These are phyloP conservation scores for Trypethelium eluteriae DNA, from an alignment of 495 filamentous ascomycete species.

Conservation along the genomic window DNA sequence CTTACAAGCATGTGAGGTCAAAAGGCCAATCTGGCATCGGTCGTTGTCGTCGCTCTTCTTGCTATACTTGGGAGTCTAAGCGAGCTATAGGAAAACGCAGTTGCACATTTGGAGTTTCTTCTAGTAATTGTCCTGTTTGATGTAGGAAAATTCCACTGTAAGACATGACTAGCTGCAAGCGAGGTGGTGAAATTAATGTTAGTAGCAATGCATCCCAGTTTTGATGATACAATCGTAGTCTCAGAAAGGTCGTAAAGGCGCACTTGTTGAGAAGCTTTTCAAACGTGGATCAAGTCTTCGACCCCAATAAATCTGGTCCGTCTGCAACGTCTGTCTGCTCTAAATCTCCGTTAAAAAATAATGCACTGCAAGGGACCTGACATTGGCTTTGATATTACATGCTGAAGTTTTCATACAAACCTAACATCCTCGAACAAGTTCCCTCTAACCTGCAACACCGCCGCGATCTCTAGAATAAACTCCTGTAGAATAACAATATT, in stretches of 20 bases:
- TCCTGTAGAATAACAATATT: conserved; percentile 69
- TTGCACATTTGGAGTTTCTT: too few relatives aligned
- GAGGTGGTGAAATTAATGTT: too few relatives aligned
- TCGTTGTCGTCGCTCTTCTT: background rate
- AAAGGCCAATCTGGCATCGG: background rate
- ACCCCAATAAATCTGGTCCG: too few relatives aligned
- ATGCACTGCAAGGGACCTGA: background rate
- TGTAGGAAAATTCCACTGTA: too few relatives aligned
- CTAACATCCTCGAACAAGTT: conserved; percentile 80
- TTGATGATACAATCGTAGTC: too few relatives aligned
- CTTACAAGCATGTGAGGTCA: background rate
- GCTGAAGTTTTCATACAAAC: conserved; percentile 41
- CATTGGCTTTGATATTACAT: background rate
- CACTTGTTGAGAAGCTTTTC: too few relatives aligned
- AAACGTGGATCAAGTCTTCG: too few relatives aligned
- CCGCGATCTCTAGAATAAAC: conserved; percentile 82
- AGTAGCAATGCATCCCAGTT: too few relatives aligned
- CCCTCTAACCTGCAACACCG: conserved; percentile 76
- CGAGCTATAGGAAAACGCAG: background rate
- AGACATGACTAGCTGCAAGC: too few relatives aligned
- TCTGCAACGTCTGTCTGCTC: too few relatives aligned
- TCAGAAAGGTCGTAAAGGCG: too few relatives aligned
- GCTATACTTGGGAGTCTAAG: background rate
- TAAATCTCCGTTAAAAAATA: background rate
- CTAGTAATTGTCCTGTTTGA: too few relatives aligned